A percentile compares a stretch with the other conserved stretches of the same genome.
These are phyloP conservation scores for Fusarium hostae DNA, from an alignment of 2,329 filamentous ascomycete species.

Conservation along the genomic window DNA sequence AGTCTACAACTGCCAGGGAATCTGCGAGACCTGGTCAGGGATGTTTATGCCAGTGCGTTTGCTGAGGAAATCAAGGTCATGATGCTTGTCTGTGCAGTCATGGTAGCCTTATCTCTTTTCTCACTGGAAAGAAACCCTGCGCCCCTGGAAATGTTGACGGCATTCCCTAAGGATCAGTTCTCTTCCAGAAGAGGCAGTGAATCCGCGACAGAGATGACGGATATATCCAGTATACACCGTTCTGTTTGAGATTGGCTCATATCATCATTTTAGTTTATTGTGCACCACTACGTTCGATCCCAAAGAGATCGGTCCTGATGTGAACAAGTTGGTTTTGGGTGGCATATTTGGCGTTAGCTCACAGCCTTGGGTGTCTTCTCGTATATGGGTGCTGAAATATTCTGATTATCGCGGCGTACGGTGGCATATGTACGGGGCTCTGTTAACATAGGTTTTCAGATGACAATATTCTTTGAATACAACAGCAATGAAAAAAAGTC, in stretches of 20 bases:
- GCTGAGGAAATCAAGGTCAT: constrained; percentile 59
- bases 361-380: background rate
- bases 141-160: constrained; percentile 48
- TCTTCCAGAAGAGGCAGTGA: constrained; percentile 51
- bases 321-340: constrained; percentile 12
- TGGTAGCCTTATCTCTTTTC: constrained; percentile 57
- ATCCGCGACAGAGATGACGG: constrained; percentile 52
- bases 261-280: background rate
- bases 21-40: constrained; percentile 50
- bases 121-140: constrained; percentile 57
- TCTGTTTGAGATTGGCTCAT: constrained; percentile 16
- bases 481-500: background rate
- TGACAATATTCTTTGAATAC: background rate
- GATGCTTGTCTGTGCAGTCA: constrained; percentile 56
- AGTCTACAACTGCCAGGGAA: constrained; percentile 49
- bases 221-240: constrained; percentile 40
- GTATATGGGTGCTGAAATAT: background rate
- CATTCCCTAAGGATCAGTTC: constrained; percentile 42
- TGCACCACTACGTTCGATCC: background rate
- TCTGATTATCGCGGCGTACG: background rate
- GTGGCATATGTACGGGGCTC: background rate
- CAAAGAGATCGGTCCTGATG: background rate
- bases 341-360: constrained; percentile 19
- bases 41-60: constrained; percentile 60
- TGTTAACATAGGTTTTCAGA: background rate